phyloP scores from a whole-genome alignment of 306 rosid genomes.

The Inga leiocalycina region DNA sequence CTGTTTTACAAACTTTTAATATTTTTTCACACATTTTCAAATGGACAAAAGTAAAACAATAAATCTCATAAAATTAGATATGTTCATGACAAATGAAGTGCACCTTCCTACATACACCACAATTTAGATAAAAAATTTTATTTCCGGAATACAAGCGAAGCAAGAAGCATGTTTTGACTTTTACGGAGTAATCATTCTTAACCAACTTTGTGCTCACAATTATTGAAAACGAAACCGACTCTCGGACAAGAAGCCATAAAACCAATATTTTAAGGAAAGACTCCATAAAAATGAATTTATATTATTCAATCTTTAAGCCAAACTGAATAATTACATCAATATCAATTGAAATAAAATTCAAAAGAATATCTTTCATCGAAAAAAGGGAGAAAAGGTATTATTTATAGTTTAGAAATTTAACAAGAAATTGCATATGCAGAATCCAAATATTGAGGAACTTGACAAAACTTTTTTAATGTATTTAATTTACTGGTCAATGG shows the following conservation, averaged over 20 bases:
- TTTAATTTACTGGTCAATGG: too few relatives aligned
- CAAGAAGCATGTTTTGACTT: too few relatives aligned
- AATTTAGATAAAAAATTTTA: slow-evolving; percentile 26
- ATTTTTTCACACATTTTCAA: too few relatives aligned
- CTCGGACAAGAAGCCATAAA: background rate
- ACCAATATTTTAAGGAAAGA: slow-evolving; percentile 17
- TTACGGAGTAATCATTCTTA: background rate
- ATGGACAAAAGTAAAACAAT: too few relatives aligned
- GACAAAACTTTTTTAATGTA: too few relatives aligned
- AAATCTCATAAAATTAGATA: too few relatives aligned
- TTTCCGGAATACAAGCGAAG: background rate
- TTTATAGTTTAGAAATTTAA: slow-evolving; percentile 12
- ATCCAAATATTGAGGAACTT: background rate
- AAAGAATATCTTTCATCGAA: background rate
- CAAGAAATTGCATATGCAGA: slow-evolving; percentile 5
- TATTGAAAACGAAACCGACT: background rate
- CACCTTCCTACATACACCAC: slow-evolving; percentile 75
- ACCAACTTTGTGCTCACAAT: background rate
- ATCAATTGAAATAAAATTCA: background rate
- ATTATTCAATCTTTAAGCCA: background rate
- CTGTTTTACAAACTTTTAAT: too few relatives aligned
- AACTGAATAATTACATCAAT: background rate
- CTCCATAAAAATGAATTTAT: slow-evolving; percentile 2
- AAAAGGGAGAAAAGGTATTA: background rate
- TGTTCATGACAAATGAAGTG: slow-evolving; percentile 61